Evolutionary conservation across 805 yeast species (phyloP), one percentile per base, ranked within the genome.

Genomic region (Starmera amethionina): DNA sequence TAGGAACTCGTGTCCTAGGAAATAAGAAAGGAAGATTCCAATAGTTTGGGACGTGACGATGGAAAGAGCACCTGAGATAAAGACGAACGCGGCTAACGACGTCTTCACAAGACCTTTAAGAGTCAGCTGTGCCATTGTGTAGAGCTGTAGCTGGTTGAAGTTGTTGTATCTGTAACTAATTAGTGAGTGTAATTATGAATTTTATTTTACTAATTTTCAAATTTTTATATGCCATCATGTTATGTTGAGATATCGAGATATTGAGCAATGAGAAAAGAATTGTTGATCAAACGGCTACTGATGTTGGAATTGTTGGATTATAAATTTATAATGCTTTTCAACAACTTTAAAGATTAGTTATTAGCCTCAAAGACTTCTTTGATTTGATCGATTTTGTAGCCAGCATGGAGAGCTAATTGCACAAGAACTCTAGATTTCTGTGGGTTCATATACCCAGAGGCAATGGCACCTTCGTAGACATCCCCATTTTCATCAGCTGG

Each of bases 371-470:
- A 73, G 3, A 63, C 59, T 12, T 45, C 43, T 40, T 59, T 67
- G 16, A 68, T 68, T 39, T 60, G 59, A 6, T 42, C 32, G 8
- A 67, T 52, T 15, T 50, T 46, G 44, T 55, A 56, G 1, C 58
- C 59, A 35, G 61, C 62, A 43, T 62, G 53, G 34, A 73, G 55
- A 45, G 81, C 73, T 48, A 79, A 60, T 48, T 77, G 83, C 36
- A 79, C 56, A 35, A 78, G 54, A 22, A 79, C 66, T 49, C 84
- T 65, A 34, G 77, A 64, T 59, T 79, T 79, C 48, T 76, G 83
- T 6, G 86, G 84, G 45, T 75, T 79, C 45, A 79, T 56, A 46
- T 75, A 77, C 5, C 86, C 86, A 38, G 80, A 73, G 1, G 84
- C 80, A 40, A 79, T 64, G 13, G 72, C 67, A 46, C 68, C 72